Conservation (phyloP, 2,329 filamentous ascomycete species). For the Tricladium varicosporioides region DNA sequence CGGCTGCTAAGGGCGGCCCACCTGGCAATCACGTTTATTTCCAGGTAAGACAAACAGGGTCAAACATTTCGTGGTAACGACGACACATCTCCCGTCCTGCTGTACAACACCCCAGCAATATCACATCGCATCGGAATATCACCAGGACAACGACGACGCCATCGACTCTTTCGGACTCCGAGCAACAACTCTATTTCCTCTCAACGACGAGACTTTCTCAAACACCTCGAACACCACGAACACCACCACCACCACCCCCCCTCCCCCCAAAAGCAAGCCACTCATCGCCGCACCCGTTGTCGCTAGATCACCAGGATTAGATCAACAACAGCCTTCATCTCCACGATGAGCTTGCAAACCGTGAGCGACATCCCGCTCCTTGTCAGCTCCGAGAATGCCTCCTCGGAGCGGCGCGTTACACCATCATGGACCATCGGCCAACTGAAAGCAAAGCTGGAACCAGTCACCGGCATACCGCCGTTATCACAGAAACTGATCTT, state of each 20-base stretch:
- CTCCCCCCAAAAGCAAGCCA: neutral
- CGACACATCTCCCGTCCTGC: neutral
- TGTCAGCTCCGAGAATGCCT: slow-evolving; percentile 72
- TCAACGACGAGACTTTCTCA: neutral
- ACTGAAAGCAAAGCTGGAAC: slow-evolving; percentile 84
- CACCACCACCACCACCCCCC: neutral
- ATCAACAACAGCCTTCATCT: neutral
- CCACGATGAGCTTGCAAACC: slow-evolving; percentile 35
- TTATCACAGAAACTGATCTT: slow-evolving; percentile 73
- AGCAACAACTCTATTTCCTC: neutral
- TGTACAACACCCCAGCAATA: neutral
- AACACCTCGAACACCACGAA: neutral
- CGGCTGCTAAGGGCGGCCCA: neutral
- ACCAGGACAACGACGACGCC: neutral
- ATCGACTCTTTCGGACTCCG: neutral
- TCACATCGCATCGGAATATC: neutral
- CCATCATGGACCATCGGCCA: slow-evolving; percentile 87
- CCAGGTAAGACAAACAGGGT: neutral
- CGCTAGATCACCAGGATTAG: neutral
- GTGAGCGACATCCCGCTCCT: slow-evolving; percentile 75
- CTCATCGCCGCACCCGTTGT: neutral
- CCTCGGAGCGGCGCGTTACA: slow-evolving; percentile 86
- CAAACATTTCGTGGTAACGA: neutral
- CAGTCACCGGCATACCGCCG: slow-evolving; percentile 88
- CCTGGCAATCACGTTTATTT: neutral